Evolutionary conservation across 73 alveolate genomes (phyloP).

Genomic region (Paramecium caudatum): DNA sequence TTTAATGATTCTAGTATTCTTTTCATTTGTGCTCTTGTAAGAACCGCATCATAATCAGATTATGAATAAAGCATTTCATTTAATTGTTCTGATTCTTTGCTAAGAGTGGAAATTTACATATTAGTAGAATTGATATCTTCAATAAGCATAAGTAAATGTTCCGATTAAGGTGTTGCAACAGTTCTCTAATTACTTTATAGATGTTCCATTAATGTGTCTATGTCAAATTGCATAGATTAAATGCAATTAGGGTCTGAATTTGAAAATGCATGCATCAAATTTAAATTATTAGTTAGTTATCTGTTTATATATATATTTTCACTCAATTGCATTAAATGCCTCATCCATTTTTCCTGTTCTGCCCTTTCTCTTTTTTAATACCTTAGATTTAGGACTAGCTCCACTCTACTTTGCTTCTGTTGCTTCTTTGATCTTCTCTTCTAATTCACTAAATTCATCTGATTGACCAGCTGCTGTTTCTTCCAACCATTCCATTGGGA

Average conservation of each 20-base stretch:
- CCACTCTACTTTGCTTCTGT: neutral
- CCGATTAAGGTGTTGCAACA: neutral
- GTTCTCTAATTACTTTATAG: neutral
- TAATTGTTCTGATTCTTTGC: slow-evolving; percentile 19
- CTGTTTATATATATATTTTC: neutral
- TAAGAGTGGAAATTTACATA: neutral
- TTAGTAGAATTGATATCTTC: slow-evolving; percentile 29
- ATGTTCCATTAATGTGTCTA: neutral
- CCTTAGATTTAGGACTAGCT: slow-evolving; percentile 1
- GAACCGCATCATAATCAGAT: slow-evolving; percentile 8
- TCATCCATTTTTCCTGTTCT: slow-evolving; percentile 35
- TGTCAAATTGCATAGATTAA: neutral
- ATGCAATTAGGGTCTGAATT: neutral
- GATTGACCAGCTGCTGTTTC: neutral
- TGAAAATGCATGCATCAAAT: neutral
- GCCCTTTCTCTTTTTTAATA: slow-evolving; percentile 35
- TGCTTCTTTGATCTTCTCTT: slow-evolving; percentile 15
- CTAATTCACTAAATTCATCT: slow-evolving; percentile 17
- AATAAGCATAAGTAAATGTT: neutral
- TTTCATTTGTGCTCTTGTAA: slow-evolving; percentile 14
- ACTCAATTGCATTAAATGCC: slow-evolving; percentile 1
- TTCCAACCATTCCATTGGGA: neutral
- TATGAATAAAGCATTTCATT: slow-evolving; percentile 1
- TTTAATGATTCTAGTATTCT: neutral
- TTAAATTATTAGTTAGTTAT: slow-evolving; percentile 28